Conservation (phyloP, 352 stramenopile genomes). For the Phytophthora pistaciae region DNA sequence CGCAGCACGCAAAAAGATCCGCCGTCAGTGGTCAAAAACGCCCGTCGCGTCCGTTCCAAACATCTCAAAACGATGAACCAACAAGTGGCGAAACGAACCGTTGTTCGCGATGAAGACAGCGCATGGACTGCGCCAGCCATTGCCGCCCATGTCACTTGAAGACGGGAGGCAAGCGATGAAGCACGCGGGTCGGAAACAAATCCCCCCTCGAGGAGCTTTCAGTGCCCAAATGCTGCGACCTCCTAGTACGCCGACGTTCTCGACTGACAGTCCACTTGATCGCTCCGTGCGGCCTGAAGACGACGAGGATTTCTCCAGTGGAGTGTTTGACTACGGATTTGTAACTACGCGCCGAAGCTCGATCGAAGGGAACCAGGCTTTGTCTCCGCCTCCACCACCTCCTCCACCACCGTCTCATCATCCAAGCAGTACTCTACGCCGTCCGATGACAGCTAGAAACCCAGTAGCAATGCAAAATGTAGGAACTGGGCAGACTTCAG, state of each 20-base stretch:
- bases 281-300: slow-evolving; percentile 6
- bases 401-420: slow-evolving; percentile 17
- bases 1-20: slow-evolving; percentile 19
- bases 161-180: slow-evolving; percentile 11
- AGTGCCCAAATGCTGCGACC: slow-evolving; percentile 46
- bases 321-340: slow-evolving; percentile 16
- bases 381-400: slow-evolving; percentile 30
- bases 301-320: slow-evolving; percentile 10
- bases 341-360: slow-evolving; percentile 15
- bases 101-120: slow-evolving; percentile 23
- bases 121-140: slow-evolving; percentile 23
- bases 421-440: background rate
- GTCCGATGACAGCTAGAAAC: slow-evolving; percentile 4
- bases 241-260: slow-evolving; percentile 26
- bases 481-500: background rate
- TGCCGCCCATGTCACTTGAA: slow-evolving; percentile 5
- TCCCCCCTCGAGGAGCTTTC: slow-evolving; percentile 44
- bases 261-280: slow-evolving; percentile 11
- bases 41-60: slow-evolving; percentile 27
- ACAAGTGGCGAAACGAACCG: slow-evolving; percentile 21
- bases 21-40: slow-evolving; percentile 25
- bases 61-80: slow-evolving; percentile 2
- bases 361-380: slow-evolving; percentile 24
- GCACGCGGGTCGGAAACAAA: background rate
- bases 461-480: slow-evolving; percentile 1